Conservation (phyloP, 768 basidiomycete genomes). For the Strobilomyces dryophilus region DNA sequence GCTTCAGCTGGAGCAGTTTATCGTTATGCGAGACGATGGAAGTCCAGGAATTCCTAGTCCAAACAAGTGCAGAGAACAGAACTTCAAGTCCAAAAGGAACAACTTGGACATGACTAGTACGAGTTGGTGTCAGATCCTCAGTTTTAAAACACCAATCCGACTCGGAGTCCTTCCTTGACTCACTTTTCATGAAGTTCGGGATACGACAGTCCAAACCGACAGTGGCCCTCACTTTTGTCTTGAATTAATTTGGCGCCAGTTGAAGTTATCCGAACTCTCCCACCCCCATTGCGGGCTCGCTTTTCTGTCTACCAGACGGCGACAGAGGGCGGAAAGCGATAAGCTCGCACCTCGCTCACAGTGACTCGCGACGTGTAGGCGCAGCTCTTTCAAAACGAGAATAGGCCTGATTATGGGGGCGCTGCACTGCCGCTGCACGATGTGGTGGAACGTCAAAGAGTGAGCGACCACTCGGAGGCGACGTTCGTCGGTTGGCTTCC, state of each 20-base stretch:
- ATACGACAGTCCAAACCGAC: neutral
- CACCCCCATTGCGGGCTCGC: neutral
- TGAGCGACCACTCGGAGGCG: neutral
- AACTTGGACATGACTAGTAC: too few species aligned
- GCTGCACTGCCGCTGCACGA: neutral
- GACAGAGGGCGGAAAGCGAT: slow-evolving; percentile 20
- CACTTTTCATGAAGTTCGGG: neutral
- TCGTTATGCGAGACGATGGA: too few species aligned
- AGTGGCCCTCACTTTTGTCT: neutral
- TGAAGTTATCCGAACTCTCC: neutral
- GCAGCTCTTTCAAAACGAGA: neutral
- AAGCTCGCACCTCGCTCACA: slow-evolving; percentile 30
- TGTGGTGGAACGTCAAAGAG: neutral
- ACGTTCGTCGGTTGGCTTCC: neutral
- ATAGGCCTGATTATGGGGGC: neutral
- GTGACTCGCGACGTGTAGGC: slow-evolving; percentile 21
- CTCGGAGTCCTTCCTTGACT: slow-evolving; percentile 9
- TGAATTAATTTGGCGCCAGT: neutral
- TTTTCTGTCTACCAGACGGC: neutral
- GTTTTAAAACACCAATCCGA: too few species aligned
- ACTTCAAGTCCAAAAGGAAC: too few species aligned
- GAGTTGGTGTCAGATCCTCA: slow-evolving; percentile 1
- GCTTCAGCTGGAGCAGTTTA: too few species aligned
- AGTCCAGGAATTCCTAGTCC: too few species aligned
- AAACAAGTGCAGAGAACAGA: too few species aligned